phyloP scores from a whole-genome alignment of 75 land plant species.

The Selaginella tamariscina region DNA sequence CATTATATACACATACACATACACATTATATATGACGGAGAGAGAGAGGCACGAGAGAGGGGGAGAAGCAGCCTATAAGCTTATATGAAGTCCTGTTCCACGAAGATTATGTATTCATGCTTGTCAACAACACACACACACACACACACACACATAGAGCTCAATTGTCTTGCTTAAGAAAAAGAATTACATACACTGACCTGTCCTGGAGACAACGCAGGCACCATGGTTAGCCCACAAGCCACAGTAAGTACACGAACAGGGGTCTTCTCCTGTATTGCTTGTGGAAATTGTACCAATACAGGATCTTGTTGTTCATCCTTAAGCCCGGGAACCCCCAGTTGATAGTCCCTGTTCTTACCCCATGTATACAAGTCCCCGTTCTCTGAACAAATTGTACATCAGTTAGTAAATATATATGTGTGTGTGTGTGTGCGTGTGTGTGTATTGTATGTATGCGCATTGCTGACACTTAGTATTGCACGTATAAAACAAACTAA shows the following conservation, averaged over 20 bases:
- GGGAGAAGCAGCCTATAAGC: no score
- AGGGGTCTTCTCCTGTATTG: neutral
- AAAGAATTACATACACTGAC: no score
- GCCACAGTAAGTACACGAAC: neutral
- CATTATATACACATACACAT: no score
- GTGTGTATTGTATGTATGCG: neutral
- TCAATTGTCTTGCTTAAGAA: no score
- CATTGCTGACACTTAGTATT: neutral
- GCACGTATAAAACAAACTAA: neutral
- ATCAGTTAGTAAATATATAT: neutral
- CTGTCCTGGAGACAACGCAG: neutral
- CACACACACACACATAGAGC: no score
- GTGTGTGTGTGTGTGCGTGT: neutral
- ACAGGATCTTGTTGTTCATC: conserved; percentile 48
- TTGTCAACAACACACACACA: no score
- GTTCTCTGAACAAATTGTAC: conserved; percentile 29
- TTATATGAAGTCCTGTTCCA: no score
- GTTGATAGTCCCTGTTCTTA: conserved; percentile 65
- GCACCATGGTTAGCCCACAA: neutral
- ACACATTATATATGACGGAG: no score
- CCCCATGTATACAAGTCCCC: conserved; percentile 91
- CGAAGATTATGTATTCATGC: no score
- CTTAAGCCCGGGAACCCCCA: conserved; percentile 76
- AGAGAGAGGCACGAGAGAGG: no score
- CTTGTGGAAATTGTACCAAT: conserved; percentile 41